phyloP scores from a whole-genome alignment of 352 stramenopile genomes.

The Globisporangium nodosum region DNA sequence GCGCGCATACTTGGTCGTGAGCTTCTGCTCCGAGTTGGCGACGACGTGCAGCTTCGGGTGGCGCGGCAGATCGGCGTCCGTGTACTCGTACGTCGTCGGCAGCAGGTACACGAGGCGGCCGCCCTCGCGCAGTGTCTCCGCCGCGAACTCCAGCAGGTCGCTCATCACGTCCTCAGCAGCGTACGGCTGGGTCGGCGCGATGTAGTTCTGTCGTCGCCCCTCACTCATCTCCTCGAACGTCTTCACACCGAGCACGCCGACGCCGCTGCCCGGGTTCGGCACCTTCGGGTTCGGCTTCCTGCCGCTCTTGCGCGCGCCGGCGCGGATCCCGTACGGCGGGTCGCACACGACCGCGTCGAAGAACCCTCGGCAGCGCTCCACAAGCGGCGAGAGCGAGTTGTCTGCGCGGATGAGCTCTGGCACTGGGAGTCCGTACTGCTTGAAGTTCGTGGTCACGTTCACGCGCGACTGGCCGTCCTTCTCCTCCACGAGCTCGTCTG shows the following conservation, averaged over 20 bases:
- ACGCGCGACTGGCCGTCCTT: slow-evolving; percentile 29
- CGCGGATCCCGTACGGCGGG: slow-evolving; percentile 92
- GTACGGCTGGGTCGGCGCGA: slow-evolving; percentile 95
- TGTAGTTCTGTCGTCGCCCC: slow-evolving; percentile 90
- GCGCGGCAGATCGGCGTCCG: slow-evolving; percentile 65
- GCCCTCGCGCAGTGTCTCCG: slow-evolving; percentile 61
- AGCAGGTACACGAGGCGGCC: slow-evolving; percentile 86
- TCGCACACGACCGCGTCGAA: slow-evolving; percentile 92
- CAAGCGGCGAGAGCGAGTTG: slow-evolving; percentile 68
- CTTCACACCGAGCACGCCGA: not conserved
- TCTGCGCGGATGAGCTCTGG: slow-evolving; percentile 95
- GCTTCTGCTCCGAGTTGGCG: slow-evolving; percentile 78
- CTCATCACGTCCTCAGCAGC: slow-evolving; percentile 95
- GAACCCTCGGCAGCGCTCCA: slow-evolving; percentile 34
- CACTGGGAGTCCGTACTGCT: slow-evolving; percentile 89
- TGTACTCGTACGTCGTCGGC: slow-evolving; percentile 81
- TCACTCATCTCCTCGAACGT: slow-evolving; percentile 36
- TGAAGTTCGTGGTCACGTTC: slow-evolving; percentile 88
- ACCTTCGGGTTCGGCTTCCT: slow-evolving; percentile 27
- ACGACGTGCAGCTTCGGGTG: slow-evolving; percentile 66
- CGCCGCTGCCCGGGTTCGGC: slow-evolving; percentile 15
- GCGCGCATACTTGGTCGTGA: slow-evolving; percentile 81
- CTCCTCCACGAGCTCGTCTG: slow-evolving; percentile 8
- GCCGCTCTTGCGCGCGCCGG: slow-evolving; percentile 92
- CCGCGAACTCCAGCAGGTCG: slow-evolving; percentile 92